These are phyloP conservation scores for Phytophthora podocarpi DNA, from an alignment of 352 stramenopile species.

Conservation along the genomic window DNA sequence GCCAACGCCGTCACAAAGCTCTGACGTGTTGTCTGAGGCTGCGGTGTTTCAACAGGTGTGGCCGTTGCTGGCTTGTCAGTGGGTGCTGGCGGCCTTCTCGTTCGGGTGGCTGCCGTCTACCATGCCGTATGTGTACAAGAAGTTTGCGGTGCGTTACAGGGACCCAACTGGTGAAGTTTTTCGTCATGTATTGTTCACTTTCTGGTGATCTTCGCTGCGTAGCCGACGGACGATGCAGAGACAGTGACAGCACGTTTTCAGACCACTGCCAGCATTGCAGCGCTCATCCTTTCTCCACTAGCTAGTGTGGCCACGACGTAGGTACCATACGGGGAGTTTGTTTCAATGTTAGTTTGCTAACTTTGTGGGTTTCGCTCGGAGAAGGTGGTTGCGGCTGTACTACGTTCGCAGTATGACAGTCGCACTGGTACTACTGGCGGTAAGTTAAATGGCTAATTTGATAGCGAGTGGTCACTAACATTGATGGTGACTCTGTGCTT, in stretches of 20 bases:
- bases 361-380: not conserved
- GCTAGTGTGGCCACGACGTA: conserved; percentile 28
- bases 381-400: conserved; percentile 55
- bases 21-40: conserved; percentile 15
- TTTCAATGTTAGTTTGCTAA: not conserved
- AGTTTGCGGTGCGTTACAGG: conserved; percentile 68
- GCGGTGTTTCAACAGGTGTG: conserved; percentile 49
- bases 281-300: conserved; percentile 59
- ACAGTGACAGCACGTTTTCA: conserved; percentile 52
- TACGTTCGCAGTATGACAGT: conserved; percentile 47
- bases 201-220: not conserved
- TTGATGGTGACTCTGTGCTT: not conserved
- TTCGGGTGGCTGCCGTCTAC: conserved; percentile 71
- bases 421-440: conserved; percentile 43
- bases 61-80: conserved; percentile 58
- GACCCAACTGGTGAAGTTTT: not conserved
- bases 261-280: conserved; percentile 55
- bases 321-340: not conserved
- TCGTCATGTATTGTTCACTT: not conserved
- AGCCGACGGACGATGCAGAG: conserved; percentile 46
- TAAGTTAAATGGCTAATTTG: conserved; percentile 27
- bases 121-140: conserved; percentile 79
- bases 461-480: not conserved
- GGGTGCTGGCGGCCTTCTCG: conserved; percentile 59
- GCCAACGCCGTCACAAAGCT: not conserved